Evolutionary conservation across 495 filamentous ascomycete species (phyloP).

Genomic region (Sporormia fimetaria): DNA sequence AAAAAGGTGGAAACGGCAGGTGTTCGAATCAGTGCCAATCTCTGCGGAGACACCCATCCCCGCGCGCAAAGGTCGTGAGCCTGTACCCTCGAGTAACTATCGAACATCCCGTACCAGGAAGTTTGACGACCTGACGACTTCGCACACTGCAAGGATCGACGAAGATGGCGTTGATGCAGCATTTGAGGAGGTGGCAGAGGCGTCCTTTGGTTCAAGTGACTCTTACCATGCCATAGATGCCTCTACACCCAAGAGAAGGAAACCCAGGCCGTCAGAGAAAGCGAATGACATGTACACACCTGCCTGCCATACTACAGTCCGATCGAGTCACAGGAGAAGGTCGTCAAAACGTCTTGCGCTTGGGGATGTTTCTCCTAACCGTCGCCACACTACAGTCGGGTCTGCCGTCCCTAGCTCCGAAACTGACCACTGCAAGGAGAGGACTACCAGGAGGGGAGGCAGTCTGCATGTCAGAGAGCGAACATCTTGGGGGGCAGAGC

Average conservation of each 20-base stretch:
- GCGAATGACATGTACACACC: slow-evolving; percentile 8
- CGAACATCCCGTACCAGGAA: too few relatives aligned
- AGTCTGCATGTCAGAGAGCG: slow-evolving; percentile 4
- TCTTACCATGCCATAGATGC: slow-evolving; percentile 25
- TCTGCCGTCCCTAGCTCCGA: slow-evolving; percentile 8
- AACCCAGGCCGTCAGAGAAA: slow-evolving; percentile 20
- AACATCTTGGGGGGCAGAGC: slow-evolving; percentile 8
- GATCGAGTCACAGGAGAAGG: background rate
- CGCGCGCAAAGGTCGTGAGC: too few relatives aligned
- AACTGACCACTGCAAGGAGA: background rate
- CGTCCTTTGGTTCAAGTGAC: slow-evolving; percentile 25
- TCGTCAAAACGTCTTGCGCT: slow-evolving; percentile 16
- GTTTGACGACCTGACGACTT: background rate
- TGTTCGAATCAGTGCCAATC: too few relatives aligned
- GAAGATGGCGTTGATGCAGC: slow-evolving; percentile 1
- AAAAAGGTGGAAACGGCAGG: too few relatives aligned
- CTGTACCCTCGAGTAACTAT: too few relatives aligned
- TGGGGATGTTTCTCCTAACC: slow-evolving; percentile 12
- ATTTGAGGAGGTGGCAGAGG: slow-evolving; percentile 11
- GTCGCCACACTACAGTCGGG: slow-evolving; percentile 19
- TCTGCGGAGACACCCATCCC: too few relatives aligned
- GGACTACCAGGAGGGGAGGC: background rate
- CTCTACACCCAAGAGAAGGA: slow-evolving; percentile 29
- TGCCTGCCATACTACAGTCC: background rate
- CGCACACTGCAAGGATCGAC: background rate